These are phyloP conservation scores for Eucalyptus sideroxylon DNA, from an alignment of 345 rosid genomes.

Conservation along the genomic window DNA sequence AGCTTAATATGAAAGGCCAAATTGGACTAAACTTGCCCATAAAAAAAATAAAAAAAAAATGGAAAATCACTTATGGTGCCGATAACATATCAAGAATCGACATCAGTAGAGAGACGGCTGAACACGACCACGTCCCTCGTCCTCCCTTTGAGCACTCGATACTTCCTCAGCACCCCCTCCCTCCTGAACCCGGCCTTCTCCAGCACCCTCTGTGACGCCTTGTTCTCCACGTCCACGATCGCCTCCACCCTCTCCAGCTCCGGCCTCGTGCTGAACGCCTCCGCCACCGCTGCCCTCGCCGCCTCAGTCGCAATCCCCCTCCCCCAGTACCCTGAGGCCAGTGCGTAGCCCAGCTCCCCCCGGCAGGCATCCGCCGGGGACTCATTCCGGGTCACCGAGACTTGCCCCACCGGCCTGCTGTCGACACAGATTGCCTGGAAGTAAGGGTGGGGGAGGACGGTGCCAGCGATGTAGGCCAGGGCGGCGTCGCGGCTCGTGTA, in stretches of 20 bases:
- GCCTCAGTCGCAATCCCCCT: constrained; percentile 16
- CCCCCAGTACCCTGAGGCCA: constrained; percentile 16
- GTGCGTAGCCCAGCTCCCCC: constrained; percentile 14
- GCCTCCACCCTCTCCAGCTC: constrained; percentile 29
- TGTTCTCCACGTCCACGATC: constrained; percentile 10
- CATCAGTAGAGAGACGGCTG: constrained; percentile 14
- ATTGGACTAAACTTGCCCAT: too few species aligned
- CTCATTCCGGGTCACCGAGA: constrained; percentile 30
- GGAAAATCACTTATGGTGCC: not conserved
- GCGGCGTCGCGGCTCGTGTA: constrained; percentile 30
- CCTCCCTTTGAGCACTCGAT: not conserved
- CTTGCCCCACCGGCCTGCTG: constrained; percentile 32
- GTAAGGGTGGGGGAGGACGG: constrained; percentile 42
- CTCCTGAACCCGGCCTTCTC: constrained; percentile 20
- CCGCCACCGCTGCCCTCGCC: not conserved
- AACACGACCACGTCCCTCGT: constrained; percentile 6
- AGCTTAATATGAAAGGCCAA: too few species aligned
- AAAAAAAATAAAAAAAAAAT: rapidly evolving
- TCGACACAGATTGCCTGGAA: constrained; percentile 46
- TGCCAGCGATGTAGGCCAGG: constrained; percentile 15
- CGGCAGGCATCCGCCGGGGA: constrained; percentile 7
- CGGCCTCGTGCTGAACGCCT: constrained; percentile 3
- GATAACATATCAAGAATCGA: not conserved
- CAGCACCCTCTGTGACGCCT: constrained; percentile 16
- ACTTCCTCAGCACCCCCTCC: constrained; percentile 23